These are phyloP conservation scores for Rasamsonia emersonii DNA, from an alignment of 2,329 filamentous ascomycete genomes.

Conservation along the genomic window DNA sequence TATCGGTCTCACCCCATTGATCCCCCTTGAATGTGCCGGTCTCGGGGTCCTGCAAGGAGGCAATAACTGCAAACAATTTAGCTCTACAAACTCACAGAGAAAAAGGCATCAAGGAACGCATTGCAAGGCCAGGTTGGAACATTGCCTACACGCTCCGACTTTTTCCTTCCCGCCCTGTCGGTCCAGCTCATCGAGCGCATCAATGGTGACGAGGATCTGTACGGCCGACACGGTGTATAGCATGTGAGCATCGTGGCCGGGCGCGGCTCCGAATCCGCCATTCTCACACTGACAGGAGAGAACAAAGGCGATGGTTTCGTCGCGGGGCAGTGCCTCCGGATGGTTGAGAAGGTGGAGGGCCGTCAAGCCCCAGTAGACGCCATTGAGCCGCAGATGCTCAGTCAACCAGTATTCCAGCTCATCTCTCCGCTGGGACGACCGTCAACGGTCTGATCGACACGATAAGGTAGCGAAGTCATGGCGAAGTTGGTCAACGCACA, in stretches of 20 bases:
- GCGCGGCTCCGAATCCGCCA: slow-evolving; percentile 89
- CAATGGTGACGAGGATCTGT: slow-evolving; percentile 79
- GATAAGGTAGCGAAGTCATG: slow-evolving; percentile 12
- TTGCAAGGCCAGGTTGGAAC: slow-evolving; percentile 7
- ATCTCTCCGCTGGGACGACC: slow-evolving; percentile 62
- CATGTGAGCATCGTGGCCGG: slow-evolving; percentile 91
- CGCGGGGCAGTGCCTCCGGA: slow-evolving; percentile 71
- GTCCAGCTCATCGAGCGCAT: slow-evolving; percentile 79
- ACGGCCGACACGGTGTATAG: slow-evolving; percentile 92
- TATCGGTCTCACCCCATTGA: slow-evolving; percentile 94
- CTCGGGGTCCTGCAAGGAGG: slow-evolving; percentile 66
- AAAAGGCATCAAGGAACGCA: background rate
- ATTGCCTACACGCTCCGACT: slow-evolving; percentile 66
- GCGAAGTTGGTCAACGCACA: slow-evolving; percentile 42
- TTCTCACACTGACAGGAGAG: slow-evolving; percentile 82
- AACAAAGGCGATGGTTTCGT: slow-evolving; percentile 83
- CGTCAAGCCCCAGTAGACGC: slow-evolving; percentile 92
- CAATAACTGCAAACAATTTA: slow-evolving; percentile 53
- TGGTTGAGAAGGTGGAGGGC: slow-evolving; percentile 76
- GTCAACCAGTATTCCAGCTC: slow-evolving; percentile 97
- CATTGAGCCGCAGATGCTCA: slow-evolving; percentile 89
- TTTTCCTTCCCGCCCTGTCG: slow-evolving; percentile 57
- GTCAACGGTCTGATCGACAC: slow-evolving; percentile 18
- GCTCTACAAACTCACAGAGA: background rate
- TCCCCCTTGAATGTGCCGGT: slow-evolving; percentile 89